Percentiles rank a stretch among this genome's conserved stretches.
phyloP scores from a whole-genome alignment of 2,329 filamentous ascomycete genomes.

The Phaeosphaeriaceae sp. region DNA sequence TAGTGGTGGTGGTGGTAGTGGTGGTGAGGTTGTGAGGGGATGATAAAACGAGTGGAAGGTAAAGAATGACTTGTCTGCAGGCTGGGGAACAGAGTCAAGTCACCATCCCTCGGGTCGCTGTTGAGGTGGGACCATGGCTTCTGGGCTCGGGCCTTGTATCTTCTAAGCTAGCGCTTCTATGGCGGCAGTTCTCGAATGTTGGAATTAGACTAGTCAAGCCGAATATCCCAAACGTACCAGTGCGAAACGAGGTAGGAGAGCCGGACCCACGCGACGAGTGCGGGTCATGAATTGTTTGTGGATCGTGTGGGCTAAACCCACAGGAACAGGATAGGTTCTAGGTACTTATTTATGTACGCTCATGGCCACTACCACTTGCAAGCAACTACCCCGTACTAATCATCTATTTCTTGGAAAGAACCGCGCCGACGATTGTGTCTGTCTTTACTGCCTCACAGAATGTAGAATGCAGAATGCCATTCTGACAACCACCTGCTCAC shows the following conservation, averaged over 20 bases:
- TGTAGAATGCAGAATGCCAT: too few species aligned
- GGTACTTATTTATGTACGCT: too few species aligned
- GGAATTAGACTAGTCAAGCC: slow-evolving; percentile 17
- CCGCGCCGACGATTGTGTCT: too few species aligned
- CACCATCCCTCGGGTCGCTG: slow-evolving; percentile 17
- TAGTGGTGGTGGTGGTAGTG: too few species aligned
- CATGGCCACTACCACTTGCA: too few species aligned
- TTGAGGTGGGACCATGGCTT: slow-evolving; percentile 18
- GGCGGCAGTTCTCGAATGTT: slow-evolving; percentile 27
- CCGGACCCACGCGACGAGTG: too few species aligned
- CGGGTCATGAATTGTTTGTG: neutral
- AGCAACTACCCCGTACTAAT: too few species aligned
- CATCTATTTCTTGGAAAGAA: too few species aligned
- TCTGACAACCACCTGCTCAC: too few species aligned
- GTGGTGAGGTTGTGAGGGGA: neutral
- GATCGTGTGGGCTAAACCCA: neutral
- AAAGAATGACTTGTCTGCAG: slow-evolving; percentile 5
- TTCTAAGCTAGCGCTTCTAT: slow-evolving; percentile 19
- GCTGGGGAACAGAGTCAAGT: slow-evolving; percentile 14
- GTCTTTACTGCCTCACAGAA: too few species aligned
- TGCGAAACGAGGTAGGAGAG: slow-evolving; percentile 19
- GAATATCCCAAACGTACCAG: slow-evolving; percentile 18
- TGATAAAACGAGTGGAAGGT: slow-evolving; percentile 1
- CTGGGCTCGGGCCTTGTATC: too few species aligned
- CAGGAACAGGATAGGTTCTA: slow-evolving; percentile 1